phyloP scores from a whole-genome alignment of 106 monocot genomes.

The Phalaenopsis equestris region DNA sequence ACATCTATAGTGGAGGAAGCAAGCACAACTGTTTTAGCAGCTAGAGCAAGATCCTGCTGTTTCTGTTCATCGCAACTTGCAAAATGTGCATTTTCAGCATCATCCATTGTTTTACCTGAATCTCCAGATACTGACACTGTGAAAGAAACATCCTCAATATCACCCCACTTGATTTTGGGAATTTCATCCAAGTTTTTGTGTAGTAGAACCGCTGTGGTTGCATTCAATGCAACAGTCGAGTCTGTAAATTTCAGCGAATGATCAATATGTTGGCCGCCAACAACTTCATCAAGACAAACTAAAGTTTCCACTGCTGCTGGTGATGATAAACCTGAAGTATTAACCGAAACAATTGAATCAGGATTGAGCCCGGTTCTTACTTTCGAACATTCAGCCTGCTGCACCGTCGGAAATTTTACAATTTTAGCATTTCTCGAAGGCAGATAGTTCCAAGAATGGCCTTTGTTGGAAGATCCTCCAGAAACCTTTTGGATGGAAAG shows the following conservation, averaged over 20 bases:
- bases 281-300: slow-evolving; percentile 23
- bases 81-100: slow-evolving; percentile 5
- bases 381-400: slow-evolving; percentile 16
- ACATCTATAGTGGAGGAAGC: neutral
- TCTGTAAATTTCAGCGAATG: neutral
- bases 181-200: slow-evolving; percentile 17
- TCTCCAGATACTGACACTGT: slow-evolving; percentile 12
- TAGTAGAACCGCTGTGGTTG: slow-evolving; percentile 9
- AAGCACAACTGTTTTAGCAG: slow-evolving; percentile 2
- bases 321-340: slow-evolving; percentile 4
- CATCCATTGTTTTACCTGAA: slow-evolving; percentile 15
- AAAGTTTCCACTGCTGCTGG: slow-evolving; percentile 12
- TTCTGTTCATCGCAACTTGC: slow-evolving; percentile 9
- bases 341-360: slow-evolving; percentile 8
- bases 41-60: slow-evolving; percentile 4
- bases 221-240: neutral
- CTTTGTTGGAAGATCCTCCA: slow-evolving; percentile 29
- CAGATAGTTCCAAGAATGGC: slow-evolving; percentile 8
- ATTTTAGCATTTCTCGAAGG: slow-evolving; percentile 16
- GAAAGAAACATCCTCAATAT: slow-evolving; percentile 44
- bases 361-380: slow-evolving; percentile 5
- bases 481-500: slow-evolving; percentile 28
- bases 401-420: slow-evolving; percentile 13
- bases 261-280: slow-evolving; percentile 12
- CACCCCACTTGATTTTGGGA: slow-evolving; percentile 53